These are phyloP conservation scores for Diaporthe capsici DNA, from an alignment of 2,329 filamentous ascomycete genomes.

Conservation along the genomic window DNA sequence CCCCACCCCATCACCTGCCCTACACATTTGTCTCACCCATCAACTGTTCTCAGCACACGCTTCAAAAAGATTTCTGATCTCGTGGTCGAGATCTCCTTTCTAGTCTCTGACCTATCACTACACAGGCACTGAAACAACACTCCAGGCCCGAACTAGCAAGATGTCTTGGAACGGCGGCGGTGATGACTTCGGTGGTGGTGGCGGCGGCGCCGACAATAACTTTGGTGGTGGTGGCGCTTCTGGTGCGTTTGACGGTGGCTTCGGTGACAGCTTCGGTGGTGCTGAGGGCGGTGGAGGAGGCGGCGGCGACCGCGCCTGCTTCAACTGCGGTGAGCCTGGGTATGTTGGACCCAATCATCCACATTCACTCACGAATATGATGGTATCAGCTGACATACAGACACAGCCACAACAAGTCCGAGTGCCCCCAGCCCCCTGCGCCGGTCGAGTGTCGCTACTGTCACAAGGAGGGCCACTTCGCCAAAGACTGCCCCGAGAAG, in stretches of 20 bases:
- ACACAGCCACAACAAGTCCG: slow-evolving; percentile 71
- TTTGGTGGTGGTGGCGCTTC: slow-evolving; percentile 21
- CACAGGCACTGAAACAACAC: not conserved
- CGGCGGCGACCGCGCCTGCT: slow-evolving; percentile 63
- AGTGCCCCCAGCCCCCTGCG: slow-evolving; percentile 69
- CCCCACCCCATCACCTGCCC: not conserved
- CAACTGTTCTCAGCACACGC: not conserved
- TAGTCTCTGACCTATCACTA: not conserved
- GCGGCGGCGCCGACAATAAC: not conserved
- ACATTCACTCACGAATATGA: not conserved
- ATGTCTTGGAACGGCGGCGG: slow-evolving; percentile 29
- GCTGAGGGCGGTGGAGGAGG: slow-evolving; percentile 39
- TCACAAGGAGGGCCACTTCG: slow-evolving; percentile 65
- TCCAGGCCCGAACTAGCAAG: slow-evolving; percentile 9
- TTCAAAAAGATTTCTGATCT: not conserved
- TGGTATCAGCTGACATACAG: not conserved
- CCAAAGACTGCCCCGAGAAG: slow-evolving; percentile 66
- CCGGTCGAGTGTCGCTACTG: slow-evolving; percentile 54
- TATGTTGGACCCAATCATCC: slow-evolving; percentile 48
- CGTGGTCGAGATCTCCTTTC: not conserved
- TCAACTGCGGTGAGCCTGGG: slow-evolving; percentile 71
- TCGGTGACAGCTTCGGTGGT: slow-evolving; percentile 20
- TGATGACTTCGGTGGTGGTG: slow-evolving; percentile 1
- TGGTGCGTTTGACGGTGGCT: slow-evolving; percentile 7
- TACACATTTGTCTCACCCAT: too few species aligned